These are phyloP conservation scores for Malus hybrid DNA, from an alignment of 331 rosid species.

Conservation along the genomic window DNA sequence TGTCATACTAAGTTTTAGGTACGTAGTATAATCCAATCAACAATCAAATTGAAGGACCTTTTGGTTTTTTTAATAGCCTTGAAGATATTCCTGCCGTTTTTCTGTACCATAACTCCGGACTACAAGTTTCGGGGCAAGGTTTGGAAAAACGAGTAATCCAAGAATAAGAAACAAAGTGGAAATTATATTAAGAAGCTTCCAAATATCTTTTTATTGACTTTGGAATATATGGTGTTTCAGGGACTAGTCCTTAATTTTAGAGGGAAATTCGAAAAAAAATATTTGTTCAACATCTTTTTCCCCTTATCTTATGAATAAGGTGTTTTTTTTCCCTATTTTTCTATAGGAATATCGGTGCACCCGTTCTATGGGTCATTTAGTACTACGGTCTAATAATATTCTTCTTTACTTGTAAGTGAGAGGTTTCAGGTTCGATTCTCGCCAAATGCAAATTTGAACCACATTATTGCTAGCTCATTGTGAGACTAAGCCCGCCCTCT, in stretches of 20 bases:
- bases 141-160: background rate
- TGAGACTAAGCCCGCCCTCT: accelerated
- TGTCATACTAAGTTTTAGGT: too few species aligned
- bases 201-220: background rate
- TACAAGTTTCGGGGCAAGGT: background rate
- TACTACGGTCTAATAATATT: too few species aligned
- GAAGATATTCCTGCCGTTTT: background rate
- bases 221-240: background rate
- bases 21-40: too few species aligned
- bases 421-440: too few species aligned
- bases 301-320: background rate
- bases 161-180: background rate
- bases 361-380: background rate
- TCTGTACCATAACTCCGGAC: background rate
- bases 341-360: background rate
- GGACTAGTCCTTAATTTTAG: background rate
- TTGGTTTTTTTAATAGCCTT: background rate
- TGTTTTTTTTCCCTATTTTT: background rate
- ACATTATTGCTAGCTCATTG: too few species aligned
- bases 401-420: too few species aligned
- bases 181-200: background rate
- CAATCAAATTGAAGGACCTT: too few species aligned
- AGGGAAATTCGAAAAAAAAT: background rate
- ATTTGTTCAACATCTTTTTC: background rate
- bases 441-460: too few species aligned